Percentiles rank a stretch among this genome's conserved stretches.
These are phyloP conservation scores for Teratosphaeria nubilosa DNA, from an alignment of 2,329 filamentous ascomycete genomes.

Conservation along the genomic window DNA sequence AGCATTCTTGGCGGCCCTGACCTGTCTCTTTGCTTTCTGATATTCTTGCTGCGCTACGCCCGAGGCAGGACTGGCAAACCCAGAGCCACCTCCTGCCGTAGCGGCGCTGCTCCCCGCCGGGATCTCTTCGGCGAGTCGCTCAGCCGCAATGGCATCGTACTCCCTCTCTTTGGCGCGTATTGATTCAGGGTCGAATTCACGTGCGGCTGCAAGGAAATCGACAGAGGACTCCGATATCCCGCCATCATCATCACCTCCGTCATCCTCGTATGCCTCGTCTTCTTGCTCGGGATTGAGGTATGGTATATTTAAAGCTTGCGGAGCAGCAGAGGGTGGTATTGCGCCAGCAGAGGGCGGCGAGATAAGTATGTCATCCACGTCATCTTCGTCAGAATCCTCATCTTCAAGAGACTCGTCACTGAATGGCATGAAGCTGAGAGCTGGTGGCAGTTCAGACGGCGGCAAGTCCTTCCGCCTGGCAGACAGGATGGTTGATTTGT, in stretches of 20 bases:
- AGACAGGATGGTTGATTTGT: slow-evolving; percentile 59
- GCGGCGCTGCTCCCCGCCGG: slow-evolving; percentile 39
- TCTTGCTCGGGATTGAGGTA: background rate
- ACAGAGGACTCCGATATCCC: slow-evolving; percentile 29
- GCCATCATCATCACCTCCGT: slow-evolving; percentile 21
- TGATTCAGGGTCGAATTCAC: slow-evolving; percentile 32
- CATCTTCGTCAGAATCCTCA: slow-evolving; percentile 27
- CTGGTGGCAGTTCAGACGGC: slow-evolving; percentile 34
- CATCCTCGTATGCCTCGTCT: slow-evolving; percentile 10
- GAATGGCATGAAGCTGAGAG: slow-evolving; percentile 32
- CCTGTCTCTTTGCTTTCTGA: slow-evolving; percentile 3
- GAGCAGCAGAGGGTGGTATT: slow-evolving; percentile 12
- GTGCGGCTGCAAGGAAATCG: slow-evolving; percentile 37
- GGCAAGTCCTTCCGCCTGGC: slow-evolving; percentile 54
- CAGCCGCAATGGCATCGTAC: slow-evolving; percentile 38
- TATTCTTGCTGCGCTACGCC: slow-evolving; percentile 3
- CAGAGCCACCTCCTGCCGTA: slow-evolving; percentile 40
- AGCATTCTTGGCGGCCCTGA: background rate
- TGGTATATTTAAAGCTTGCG: slow-evolving; percentile 22
- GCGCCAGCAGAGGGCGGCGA: slow-evolving; percentile 1
- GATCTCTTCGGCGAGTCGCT: slow-evolving; percentile 39
- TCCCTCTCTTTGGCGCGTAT: slow-evolving; percentile 34
- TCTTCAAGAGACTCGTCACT: slow-evolving; percentile 28
- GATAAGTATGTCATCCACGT: slow-evolving; percentile 6
- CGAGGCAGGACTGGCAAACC: slow-evolving; percentile 32